These are phyloP conservation scores for Ceratobasidium sp. DNA, from an alignment of 1,284 basidiomycete genomes.

Conservation along the genomic window DNA sequence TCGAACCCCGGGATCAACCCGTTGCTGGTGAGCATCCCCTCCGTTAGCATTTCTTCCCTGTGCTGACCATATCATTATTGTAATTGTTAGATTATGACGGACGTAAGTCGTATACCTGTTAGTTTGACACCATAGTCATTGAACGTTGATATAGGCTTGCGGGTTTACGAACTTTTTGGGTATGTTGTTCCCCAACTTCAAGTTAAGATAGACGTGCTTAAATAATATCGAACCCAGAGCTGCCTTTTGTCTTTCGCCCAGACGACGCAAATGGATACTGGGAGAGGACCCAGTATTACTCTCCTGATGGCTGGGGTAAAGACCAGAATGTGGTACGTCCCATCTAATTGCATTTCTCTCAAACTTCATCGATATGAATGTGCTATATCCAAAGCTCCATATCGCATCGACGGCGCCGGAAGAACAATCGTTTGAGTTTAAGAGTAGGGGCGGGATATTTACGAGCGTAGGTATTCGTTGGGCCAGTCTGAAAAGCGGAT, in stretches of 20 bases:
- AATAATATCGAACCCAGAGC: neutral
- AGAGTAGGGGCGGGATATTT: neutral
- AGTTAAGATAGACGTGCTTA: neutral
- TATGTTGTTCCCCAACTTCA: neutral
- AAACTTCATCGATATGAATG: neutral
- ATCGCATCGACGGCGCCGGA: neutral
- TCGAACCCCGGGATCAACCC: neutral
- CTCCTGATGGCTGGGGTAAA: neutral
- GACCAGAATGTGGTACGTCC: neutral
- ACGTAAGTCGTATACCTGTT: slow-evolving; percentile 9
- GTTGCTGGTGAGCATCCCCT: neutral
- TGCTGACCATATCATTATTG: neutral
- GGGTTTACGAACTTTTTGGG: neutral
- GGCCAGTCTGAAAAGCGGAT: neutral
- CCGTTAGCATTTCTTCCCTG: no score
- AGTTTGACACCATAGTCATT: neutral
- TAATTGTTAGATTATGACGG: neutral
- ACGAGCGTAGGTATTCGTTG: neutral
- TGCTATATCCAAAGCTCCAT: neutral
- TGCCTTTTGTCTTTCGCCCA: neutral
- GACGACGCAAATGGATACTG: neutral
- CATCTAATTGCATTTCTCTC: no score
- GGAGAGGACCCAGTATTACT: neutral
- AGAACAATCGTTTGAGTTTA: neutral
- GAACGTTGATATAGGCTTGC: neutral